Conservation (phyloP, 2,329 filamentous ascomycete genomes). For the Endoconidiophora polonica region DNA sequence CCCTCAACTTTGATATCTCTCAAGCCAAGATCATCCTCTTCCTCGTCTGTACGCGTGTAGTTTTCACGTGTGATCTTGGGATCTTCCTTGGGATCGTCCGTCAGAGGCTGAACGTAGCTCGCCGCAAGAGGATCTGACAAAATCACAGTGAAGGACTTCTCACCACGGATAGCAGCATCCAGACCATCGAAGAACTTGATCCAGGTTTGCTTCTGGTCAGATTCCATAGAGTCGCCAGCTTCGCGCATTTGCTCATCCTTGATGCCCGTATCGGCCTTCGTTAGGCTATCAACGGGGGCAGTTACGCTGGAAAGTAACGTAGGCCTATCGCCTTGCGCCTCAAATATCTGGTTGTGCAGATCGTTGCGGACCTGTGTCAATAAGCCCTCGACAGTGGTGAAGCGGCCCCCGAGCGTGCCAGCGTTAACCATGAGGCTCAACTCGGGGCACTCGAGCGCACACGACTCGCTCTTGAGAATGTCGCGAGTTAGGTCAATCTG, state of each 20-base stretch:
- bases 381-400: conserved; percentile 91
- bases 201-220: conserved; percentile 56
- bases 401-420: conserved; percentile 84
- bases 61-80: conserved; percentile 66
- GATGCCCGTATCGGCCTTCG: conserved; percentile 22
- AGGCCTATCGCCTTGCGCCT: conserved; percentile 29
- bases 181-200: conserved; percentile 63
- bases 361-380: conserved; percentile 86
- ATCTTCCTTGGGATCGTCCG: conserved; percentile 53
- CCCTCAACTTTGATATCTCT: conserved; percentile 85
- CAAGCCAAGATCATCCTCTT: conserved; percentile 84
- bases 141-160: conserved; percentile 65
- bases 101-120: conserved; percentile 85
- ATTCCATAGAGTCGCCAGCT: conserved; percentile 64
- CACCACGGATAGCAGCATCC: conserved; percentile 61
- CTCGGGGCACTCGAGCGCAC: conserved; percentile 71
- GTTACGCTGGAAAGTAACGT: conserved; percentile 2
- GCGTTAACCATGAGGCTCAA: conserved; percentile 77
- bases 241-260: conserved; percentile 34
- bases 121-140: conserved; percentile 79
- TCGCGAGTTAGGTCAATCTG: conserved; percentile 68
- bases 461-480: conserved; percentile 92
- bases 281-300: conserved; percentile 2
- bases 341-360: conserved; percentile 73
- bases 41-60: conserved; percentile 76